Evolutionary conservation across 169 alveolate species (phyloP).

Genomic region (Sarcocystis neurona): DNA sequence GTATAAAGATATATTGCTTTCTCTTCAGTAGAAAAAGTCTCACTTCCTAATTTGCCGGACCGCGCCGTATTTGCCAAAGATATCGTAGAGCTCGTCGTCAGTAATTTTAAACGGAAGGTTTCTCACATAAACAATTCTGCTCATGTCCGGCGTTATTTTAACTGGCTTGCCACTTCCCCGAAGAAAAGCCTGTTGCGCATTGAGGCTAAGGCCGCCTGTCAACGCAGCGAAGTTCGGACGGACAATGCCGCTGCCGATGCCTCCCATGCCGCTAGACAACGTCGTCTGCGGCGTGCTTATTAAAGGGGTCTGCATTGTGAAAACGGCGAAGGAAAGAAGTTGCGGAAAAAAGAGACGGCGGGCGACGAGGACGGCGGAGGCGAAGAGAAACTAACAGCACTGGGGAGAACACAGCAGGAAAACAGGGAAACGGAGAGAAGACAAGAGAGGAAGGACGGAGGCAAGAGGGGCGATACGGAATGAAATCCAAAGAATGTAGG

Average conservation of each 20-base stretch:
- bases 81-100: conserved; percentile 95
- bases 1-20: background rate
- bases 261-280: conserved; percentile 34
- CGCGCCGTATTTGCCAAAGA: conserved; percentile 98
- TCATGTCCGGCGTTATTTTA: conserved; percentile 84
- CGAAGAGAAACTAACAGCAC: background rate
- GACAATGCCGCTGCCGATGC: conserved; percentile 6
- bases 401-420: too few relatives aligned
- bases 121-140: conserved; percentile 82
- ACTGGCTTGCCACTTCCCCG: conserved; percentile 24
- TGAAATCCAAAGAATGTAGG: background rate
- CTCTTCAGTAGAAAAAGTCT: conserved; percentile 15
- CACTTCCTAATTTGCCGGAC: conserved; percentile 97
- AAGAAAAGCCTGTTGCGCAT: background rate
- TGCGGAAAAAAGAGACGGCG: background rate
- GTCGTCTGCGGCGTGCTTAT: conserved; percentile 30
- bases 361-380: background rate
- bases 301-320: conserved; percentile 37
- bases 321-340: background rate
- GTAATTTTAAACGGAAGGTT: conserved; percentile 86
- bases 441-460: background rate
- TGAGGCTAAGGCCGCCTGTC: background rate
- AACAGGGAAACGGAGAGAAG: background rate
- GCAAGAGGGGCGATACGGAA: background rate
- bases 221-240: background rate